Evolutionary conservation across 2,329 filamentous ascomycete species (phyloP).

Genomic region (Penicillium sp.): DNA sequence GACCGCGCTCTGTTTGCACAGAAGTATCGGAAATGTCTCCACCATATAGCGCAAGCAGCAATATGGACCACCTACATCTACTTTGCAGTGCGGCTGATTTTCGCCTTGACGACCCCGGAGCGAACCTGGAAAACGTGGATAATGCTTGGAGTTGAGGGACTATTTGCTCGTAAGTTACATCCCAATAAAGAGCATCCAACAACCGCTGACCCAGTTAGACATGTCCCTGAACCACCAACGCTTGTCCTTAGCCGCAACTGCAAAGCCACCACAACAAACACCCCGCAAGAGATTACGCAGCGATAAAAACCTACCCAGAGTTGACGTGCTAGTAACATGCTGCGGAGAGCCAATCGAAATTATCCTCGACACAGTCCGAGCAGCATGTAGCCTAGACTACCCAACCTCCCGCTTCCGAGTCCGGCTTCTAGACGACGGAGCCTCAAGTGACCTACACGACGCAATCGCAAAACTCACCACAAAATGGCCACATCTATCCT

Average conservation of each 20-base stretch:
- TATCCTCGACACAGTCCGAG: conserved; percentile 57
- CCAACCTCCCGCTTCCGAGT: conserved; percentile 54
- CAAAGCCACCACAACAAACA: background rate
- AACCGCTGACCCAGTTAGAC: conserved; percentile 7
- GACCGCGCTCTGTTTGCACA: conserved; percentile 12
- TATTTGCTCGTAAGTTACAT: conserved; percentile 24
- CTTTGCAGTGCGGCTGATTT: conserved; percentile 17
- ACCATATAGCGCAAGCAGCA: conserved; percentile 15
- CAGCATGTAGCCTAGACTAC: conserved; percentile 55
- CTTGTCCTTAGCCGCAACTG: conserved; percentile 22
- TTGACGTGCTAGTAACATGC: conserved; percentile 58
- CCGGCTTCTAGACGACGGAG: conserved; percentile 56
- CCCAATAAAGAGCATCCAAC: background rate
- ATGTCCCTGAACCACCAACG: conserved; percentile 23
- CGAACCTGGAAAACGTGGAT: conserved; percentile 27
- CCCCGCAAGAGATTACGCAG: conserved; percentile 23
- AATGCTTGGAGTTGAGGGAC: conserved; percentile 26
- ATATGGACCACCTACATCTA: conserved; percentile 21
- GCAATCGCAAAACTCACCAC: conserved; percentile 39
- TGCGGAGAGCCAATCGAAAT: conserved; percentile 58
- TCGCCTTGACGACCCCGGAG: conserved; percentile 5
- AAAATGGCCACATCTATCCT: conserved; percentile 51
- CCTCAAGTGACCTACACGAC: conserved; percentile 43
- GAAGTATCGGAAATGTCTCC: conserved; percentile 18
- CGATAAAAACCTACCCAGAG: conserved; percentile 48